These are phyloP conservation scores for Fusarium tupiense DNA, from an alignment of 2,329 filamentous ascomycete genomes.

Conservation along the genomic window DNA sequence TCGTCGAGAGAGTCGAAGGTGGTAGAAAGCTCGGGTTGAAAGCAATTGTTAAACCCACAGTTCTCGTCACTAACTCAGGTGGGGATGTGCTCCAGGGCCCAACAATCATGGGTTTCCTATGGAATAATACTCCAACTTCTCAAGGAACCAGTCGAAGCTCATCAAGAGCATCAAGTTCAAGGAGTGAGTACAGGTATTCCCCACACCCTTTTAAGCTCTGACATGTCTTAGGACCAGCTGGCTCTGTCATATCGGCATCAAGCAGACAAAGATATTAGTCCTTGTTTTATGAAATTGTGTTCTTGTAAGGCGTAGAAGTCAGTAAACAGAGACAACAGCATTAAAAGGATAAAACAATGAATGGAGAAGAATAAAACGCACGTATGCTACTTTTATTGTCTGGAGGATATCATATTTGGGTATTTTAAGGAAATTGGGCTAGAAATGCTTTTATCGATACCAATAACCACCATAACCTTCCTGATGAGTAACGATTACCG, in stretches of 20 bases:
- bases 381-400: constrained; percentile 24
- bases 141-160: constrained; percentile 31
- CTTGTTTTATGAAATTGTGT: neutral
- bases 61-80: constrained; percentile 46
- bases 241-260: constrained; percentile 25
- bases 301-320: constrained; percentile 7
- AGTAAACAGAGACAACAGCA: constrained; percentile 1
- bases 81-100: constrained; percentile 42
- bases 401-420: constrained; percentile 13
- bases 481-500: constrained; percentile 45
- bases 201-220: constrained; percentile 41
- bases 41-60: constrained; percentile 48
- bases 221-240: constrained; percentile 41
- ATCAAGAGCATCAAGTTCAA: constrained; percentile 32
- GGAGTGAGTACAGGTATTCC: constrained; percentile 43
- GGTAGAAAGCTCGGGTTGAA: constrained; percentile 47
- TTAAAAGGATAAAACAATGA: neutral
- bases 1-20: constrained; percentile 49
- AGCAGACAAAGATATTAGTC: constrained; percentile 31
- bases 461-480: constrained; percentile 36
- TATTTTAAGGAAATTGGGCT: constrained; percentile 25
- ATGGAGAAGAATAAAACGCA: constrained; percentile 11
- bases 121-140: constrained; percentile 41
- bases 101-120: constrained; percentile 50
- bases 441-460: constrained; percentile 33